Base-by-base conservation (phyloP, 2,329 filamentous ascomycete species). In the Apiospora hydei region DNA sequence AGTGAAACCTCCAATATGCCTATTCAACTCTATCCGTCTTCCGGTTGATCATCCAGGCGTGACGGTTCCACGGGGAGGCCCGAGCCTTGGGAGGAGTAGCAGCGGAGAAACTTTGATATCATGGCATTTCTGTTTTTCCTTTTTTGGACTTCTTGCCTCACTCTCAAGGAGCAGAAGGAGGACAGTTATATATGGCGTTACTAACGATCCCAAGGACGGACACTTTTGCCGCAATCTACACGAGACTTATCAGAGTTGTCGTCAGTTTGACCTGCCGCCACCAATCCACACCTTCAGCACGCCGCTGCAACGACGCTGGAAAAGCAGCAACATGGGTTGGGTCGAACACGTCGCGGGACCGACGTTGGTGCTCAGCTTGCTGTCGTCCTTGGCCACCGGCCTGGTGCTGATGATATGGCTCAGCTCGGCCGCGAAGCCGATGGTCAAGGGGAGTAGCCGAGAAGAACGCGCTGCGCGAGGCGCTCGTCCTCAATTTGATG, bases 401-500 rank as follows among this genome's bases (percentile, higher is more conserved):
- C 13, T 61, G 21, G 72, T 73, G n/a, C 34, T 73, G 47, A 30
- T 72, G 21, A 41, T 73, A 38, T 73, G 72, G 72, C 26, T 70
- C 64, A 24, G 68, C 16, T 73, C 72, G 5, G 44, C 47, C 10
- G 46, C 49, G 5, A 57, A 57, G 10, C 30, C 47, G 30, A 8
- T 11, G 14, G 43, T n/a, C 41, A 68, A 68, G 30, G n/a, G 30
- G 46, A 3, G 21, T 49, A 11, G 70, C 66, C n/a, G 67, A 73
- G n/a, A 73, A 47, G 18, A 72, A 71, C 10, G 69, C 70, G 18
- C 38, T 69, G 21, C 72, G 72, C 41, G 70, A 73, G 24, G 70
- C 72, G n/a, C 70, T 73, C 10, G 70, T 73, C 13, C 43, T 73
- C 41, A 73, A 73, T 24, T 49, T 73, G 67, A 70, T 70, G 46